Conservation (phyloP, 169 alveolate species). For the Cystoisospora suis region DNA sequence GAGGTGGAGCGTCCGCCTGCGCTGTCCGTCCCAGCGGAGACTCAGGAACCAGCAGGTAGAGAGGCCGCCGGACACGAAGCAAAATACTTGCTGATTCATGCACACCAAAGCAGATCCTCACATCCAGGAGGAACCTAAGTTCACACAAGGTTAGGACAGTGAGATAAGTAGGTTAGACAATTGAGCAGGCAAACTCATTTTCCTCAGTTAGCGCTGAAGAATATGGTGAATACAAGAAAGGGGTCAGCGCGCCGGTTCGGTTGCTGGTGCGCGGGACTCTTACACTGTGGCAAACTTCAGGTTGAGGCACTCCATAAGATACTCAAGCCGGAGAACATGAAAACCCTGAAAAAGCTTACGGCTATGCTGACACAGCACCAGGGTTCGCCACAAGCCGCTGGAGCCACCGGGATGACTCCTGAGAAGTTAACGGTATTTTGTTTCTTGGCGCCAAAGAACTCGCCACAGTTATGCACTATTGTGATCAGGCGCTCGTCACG, state of each 20-base stretch:
- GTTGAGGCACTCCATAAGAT: conserved; percentile 36
- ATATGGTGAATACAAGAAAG: conserved; percentile 38
- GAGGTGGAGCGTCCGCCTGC: background rate
- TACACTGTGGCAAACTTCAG: background rate
- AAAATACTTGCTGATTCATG: background rate
- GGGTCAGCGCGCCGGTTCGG: conserved; percentile 15
- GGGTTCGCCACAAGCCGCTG: background rate
- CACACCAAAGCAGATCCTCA: background rate
- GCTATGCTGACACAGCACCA: background rate
- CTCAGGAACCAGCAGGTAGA: background rate
- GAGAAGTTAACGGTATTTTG: background rate
- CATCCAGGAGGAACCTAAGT: background rate
- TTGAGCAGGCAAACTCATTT: background rate
- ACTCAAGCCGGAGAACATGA: conserved; percentile 52
- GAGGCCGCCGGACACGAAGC: background rate
- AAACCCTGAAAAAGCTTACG: conserved; percentile 36
- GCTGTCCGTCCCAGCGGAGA: background rate
- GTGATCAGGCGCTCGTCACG: conserved; percentile 16
- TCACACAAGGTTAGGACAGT: conserved; percentile 17
- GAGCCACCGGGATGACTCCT: background rate
- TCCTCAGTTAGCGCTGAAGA: conserved; percentile 38
- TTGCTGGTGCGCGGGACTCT: background rate
- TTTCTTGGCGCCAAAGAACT: too few relatives aligned
- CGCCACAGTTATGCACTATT: too few relatives aligned
- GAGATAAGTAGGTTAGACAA: too few relatives aligned